Evolutionary conservation across 345 rosid species (phyloP).

Genomic region (Fremontodendron californicum): DNA sequence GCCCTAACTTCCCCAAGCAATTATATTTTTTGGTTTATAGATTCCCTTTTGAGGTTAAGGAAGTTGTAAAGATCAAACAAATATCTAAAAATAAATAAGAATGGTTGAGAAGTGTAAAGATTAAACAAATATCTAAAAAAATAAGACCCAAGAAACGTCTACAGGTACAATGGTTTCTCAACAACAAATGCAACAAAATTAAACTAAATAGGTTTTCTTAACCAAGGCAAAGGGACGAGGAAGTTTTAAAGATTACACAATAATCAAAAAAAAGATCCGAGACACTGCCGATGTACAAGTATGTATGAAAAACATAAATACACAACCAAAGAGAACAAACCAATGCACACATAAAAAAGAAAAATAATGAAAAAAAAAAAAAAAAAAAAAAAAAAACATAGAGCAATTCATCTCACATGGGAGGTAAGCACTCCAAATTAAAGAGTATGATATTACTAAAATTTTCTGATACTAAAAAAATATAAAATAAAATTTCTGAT

Average conservation of each 20-base stretch:
- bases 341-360: not conserved
- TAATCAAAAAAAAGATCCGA: not conserved
- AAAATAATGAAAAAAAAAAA: no score
- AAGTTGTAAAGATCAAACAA: conserved; percentile 4
- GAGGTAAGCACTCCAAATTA: not conserved
- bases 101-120: not conserved
- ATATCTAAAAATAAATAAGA: not conserved
- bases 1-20: not conserved
- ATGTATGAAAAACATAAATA: not conserved
- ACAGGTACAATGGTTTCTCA: not conserved
- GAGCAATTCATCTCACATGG: conserved; percentile 12
- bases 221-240: not conserved
- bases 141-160: not conserved
- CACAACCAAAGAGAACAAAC: not conserved
- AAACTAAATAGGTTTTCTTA: not conserved
- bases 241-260: not conserved
- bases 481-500: no score
- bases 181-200: not conserved
- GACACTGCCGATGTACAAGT: not conserved
- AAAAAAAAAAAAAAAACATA: no score
- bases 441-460: not conserved
- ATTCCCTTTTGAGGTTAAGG: not conserved
- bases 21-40: not conserved
- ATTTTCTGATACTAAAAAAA: no score
- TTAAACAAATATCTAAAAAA: not conserved